phyloP scores from a whole-genome alignment of 148 eudicot species.

The Heliamphora exappendiculata region DNA sequence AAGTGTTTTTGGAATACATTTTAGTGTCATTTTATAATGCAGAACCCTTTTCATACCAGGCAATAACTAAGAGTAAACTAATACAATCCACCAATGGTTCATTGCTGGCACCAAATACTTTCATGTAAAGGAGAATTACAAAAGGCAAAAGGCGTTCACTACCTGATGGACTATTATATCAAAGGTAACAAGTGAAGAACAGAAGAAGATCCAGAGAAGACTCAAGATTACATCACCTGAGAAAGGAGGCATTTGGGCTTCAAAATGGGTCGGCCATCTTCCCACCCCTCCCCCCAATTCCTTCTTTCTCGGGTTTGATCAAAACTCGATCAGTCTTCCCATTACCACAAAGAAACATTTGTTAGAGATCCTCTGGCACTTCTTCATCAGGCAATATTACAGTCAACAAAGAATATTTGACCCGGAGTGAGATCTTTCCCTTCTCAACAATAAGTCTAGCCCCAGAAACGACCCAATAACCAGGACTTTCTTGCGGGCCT shows the following conservation, averaged over 20 bases:
- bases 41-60: neutral
- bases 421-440: constrained; percentile 78
- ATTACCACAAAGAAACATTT: neutral
- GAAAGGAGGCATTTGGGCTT: neutral
- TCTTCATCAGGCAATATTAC: constrained; percentile 69
- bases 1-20: neutral
- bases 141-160: neutral
- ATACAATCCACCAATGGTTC: neutral
- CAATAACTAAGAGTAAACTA: neutral
- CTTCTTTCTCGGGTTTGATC: neutral
- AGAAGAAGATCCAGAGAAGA: neutral
- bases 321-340: neutral
- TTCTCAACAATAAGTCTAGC: constrained; percentile 85
- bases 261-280: neutral
- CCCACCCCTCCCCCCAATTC: neutral
- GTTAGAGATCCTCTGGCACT: constrained; percentile 31
- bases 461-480: constrained; percentile 97
- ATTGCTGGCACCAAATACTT: neutral
- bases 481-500: constrained; percentile 96
- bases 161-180: neutral
- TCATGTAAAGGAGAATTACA: neutral
- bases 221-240: neutral
- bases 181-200: neutral
- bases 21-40: neutral
- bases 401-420: constrained; percentile 77